A percentile compares a stretch with the other conserved stretches of the same genome.
Evolutionary conservation across 2,329 filamentous ascomycete genomes (phyloP).

Genomic region (Pleurostoma richardsiae): DNA sequence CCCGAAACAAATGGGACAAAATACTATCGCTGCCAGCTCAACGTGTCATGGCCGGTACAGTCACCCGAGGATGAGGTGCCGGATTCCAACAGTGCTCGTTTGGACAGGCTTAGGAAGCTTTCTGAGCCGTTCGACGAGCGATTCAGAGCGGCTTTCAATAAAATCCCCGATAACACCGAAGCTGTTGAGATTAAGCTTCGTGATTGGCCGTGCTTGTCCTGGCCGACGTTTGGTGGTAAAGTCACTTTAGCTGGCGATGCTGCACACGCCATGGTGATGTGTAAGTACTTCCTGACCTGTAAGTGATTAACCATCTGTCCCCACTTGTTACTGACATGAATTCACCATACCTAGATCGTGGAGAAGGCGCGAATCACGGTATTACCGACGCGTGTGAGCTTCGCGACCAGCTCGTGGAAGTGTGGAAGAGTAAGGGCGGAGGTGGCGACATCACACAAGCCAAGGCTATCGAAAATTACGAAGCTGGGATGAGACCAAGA

Average conservation of each 20-base stretch:
- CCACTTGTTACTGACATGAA: neutral
- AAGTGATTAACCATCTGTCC: neutral
- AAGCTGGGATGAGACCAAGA: slow-evolving; percentile 6
- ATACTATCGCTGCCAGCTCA: slow-evolving; percentile 31
- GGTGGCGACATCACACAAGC: neutral
- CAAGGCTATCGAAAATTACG: slow-evolving; percentile 3
- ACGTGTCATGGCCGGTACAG: slow-evolving; percentile 38
- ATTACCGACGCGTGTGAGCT: slow-evolving; percentile 28
- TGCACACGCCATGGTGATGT: slow-evolving; percentile 56
- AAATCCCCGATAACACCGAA: slow-evolving; percentile 34
- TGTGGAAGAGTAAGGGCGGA: slow-evolving; percentile 7
- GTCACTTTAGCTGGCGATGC: slow-evolving; percentile 48
- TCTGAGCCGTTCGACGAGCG: slow-evolving; percentile 25
- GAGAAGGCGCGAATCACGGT: slow-evolving; percentile 33
- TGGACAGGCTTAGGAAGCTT: slow-evolving; percentile 33
- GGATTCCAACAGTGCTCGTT: slow-evolving; percentile 19
- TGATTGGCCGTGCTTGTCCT: slow-evolving; percentile 26
- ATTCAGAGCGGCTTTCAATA: slow-evolving; percentile 33
- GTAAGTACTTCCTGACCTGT: neutral
- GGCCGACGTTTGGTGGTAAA: slow-evolving; percentile 34
- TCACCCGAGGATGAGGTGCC: slow-evolving; percentile 22
- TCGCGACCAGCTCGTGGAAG: slow-evolving; percentile 13
- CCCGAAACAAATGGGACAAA: slow-evolving; percentile 23
- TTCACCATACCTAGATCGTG: too few relatives aligned
- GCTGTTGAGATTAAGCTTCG: slow-evolving; percentile 20